Evolutionary conservation across 1,284 basidiomycete species (phyloP), one percentile per base, ranked within the genome.

Genomic region (Hortiboletus rubellus): DNA sequence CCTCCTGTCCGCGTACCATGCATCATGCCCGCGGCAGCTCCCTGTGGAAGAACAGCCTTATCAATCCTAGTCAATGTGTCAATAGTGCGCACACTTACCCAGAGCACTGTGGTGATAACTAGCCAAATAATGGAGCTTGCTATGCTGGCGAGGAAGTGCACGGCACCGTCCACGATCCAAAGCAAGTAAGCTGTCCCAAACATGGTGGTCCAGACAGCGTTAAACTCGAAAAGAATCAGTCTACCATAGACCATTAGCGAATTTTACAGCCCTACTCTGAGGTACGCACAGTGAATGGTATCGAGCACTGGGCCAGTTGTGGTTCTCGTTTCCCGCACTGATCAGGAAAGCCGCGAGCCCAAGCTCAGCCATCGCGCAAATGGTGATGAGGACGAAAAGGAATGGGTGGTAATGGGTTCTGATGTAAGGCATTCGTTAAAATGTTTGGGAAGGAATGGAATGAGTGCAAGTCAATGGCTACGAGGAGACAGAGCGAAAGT

Each of bases 61-160:
- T 56, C 47, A 58, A 34, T 24, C 50, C 3, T 31, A 31, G 24
- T 46, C 38, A 14, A 22, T 11, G 17, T 15, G 22, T 47, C 30
- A 54, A 31, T 24, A 11, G 45, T 18, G 46, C 27, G 45, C 47
- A 27, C 40, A 59, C 54, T 58, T 60, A 86, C 88, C 89, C 89
- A 91, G 66, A 90, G 67, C 7, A 81, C 68, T 7, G 80, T 76
- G 3, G 88, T 88, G 41, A 85, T 66, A 27, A 83, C 69, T 27
- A 91, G 73, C 89, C 89, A 91, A 49, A 86, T 69, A 17, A 89
- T 79, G n/a, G 89, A 91, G 63, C 86, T 88, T 22, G 89, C 87
- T 31, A 91, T 77, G 66, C 82, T 85, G 14, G 88, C 89, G 38
- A 91, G 77, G 41, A 89, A 68, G 66, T 86, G 84, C 42, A 81